Evolutionary conservation across 345 rosid species (phyloP), one percentile per base, ranked within the genome.

Genomic region (Sisymbrium altissimum): DNA sequence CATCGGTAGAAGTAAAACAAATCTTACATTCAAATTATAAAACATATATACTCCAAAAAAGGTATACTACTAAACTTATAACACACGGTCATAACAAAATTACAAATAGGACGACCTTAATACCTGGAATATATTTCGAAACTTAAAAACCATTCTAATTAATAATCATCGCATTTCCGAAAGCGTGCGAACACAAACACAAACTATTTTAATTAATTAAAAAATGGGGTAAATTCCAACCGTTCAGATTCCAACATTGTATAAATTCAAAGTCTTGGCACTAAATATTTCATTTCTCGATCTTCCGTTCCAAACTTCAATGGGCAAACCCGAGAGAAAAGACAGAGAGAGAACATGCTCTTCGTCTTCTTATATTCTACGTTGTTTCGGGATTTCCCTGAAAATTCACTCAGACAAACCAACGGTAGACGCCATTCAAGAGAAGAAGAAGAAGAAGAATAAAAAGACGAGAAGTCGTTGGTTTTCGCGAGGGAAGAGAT

Each of bases 371-470:
- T 69, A 68, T 50, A 70, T 86, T 53, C 75, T 83, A 6, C 49
- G 81, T 2, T 86, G 87, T 63, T 84, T 88, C 38, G 86, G 90
- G 7, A 63, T 79, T n/a, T 75, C 85, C 17, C 7, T 72, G 35
- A 78, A 70, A 35, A 56, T 38, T 9, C 79, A 78, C 2, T 33
- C 77, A 1, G 43, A 29, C 15, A 61, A 71, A 58, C 64, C 1
- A 38, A 64, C 4, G 1, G 25, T 64, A 23, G 70, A 75, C 30
- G 7, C 3, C 27, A 14, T 29, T 2, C 70, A 55, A 10, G 80
- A 77, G 44, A 18, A 12, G 29, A 35, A 21, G 66, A 39, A 52
- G 4, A 32, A 32, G 35, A 52, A 11, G 49, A 40, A 27, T 23
- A 23, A n/a, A 54, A 83, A 48, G 44, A 68, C 17, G 6, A 62